phyloP scores from a whole-genome alignment of 306 rosid genomes.

The Lathyrus aphaca region DNA sequence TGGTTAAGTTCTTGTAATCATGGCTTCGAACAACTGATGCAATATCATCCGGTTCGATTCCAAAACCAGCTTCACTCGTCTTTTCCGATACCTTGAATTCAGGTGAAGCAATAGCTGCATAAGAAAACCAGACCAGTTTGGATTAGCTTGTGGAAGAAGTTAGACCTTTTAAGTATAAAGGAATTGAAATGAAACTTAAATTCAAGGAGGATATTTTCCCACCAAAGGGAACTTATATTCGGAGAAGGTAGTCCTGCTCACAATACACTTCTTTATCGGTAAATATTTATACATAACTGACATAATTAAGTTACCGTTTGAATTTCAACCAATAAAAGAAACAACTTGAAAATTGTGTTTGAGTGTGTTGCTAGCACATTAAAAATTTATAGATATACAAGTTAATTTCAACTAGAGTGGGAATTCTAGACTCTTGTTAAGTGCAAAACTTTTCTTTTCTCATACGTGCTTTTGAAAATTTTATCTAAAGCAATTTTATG shows the following conservation, averaged over 20 bases:
- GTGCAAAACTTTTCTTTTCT: too few relatives aligned
- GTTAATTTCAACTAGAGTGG: too few relatives aligned
- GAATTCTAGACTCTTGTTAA: too few relatives aligned
- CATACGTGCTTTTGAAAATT: not conserved
- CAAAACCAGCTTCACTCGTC: slow-evolving; percentile 64
- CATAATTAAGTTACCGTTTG: not conserved
- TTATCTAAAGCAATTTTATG: not conserved
- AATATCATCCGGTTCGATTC: slow-evolving; percentile 85
- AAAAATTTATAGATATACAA: not conserved
- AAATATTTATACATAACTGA: not conserved
- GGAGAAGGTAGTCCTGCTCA: not conserved
- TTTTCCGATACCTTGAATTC: slow-evolving; percentile 65
- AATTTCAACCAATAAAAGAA: not conserved
- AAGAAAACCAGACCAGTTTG: slow-evolving; percentile 40
- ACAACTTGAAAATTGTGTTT: not conserved
- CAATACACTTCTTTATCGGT: not conserved
- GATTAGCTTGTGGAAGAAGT: slow-evolving; percentile 18
- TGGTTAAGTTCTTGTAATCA: slow-evolving; percentile 47
- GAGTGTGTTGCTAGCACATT: not conserved
- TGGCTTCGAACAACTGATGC: slow-evolving; percentile 70
- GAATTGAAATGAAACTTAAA: too few relatives aligned
- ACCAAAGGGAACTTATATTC: too few relatives aligned
- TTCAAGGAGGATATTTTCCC: too few relatives aligned
- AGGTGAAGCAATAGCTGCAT: slow-evolving; percentile 55
- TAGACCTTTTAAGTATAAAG: slow-evolving; percentile 6